Evolutionary conservation across 2,329 filamentous ascomycete genomes (phyloP).

Genomic region (Claviceps pazoutovae): DNA sequence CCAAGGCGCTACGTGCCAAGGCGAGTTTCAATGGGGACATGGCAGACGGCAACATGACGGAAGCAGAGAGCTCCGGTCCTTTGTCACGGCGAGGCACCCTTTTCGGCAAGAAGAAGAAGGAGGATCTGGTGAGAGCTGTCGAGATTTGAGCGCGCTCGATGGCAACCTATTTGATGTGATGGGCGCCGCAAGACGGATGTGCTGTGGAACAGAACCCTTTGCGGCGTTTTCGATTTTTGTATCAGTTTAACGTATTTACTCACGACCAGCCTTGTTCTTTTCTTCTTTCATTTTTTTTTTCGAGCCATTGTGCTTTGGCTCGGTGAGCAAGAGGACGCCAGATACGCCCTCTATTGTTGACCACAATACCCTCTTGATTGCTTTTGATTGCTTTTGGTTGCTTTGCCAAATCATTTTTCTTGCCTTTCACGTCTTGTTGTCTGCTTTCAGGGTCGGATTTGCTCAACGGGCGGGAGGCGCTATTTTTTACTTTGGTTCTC

Average conservation of each 20-base stretch:
- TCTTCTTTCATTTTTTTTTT: background rate
- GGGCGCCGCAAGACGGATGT: background rate
- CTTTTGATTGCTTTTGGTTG: background rate
- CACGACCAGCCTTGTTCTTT: background rate
- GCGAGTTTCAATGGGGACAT: constrained; percentile 17
- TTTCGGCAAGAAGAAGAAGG: constrained; percentile 29
- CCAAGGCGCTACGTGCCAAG: constrained; percentile 10
- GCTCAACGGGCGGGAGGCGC: too few relatives aligned
- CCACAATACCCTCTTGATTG: background rate
- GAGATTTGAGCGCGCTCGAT: constrained; percentile 6
- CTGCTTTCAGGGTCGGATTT: background rate
- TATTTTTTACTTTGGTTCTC: too few relatives aligned
- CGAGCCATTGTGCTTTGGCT: background rate
- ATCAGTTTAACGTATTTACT: background rate
- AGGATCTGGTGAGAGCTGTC: constrained; percentile 9
- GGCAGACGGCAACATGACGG: constrained; percentile 19
- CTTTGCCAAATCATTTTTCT: background rate
- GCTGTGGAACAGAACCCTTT: background rate
- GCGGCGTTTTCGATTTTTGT: background rate
- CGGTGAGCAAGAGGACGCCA: background rate
- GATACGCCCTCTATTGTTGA: background rate
- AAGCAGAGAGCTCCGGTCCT: constrained; percentile 13
- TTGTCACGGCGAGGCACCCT: constrained; percentile 29
- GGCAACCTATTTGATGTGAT: background rate
- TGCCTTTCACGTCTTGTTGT: background rate